A percentile compares a stretch with the other conserved stretches of the same genome.
phyloP scores from a whole-genome alignment of 306 rosid species.

The Castanopsis chinensis region DNA sequence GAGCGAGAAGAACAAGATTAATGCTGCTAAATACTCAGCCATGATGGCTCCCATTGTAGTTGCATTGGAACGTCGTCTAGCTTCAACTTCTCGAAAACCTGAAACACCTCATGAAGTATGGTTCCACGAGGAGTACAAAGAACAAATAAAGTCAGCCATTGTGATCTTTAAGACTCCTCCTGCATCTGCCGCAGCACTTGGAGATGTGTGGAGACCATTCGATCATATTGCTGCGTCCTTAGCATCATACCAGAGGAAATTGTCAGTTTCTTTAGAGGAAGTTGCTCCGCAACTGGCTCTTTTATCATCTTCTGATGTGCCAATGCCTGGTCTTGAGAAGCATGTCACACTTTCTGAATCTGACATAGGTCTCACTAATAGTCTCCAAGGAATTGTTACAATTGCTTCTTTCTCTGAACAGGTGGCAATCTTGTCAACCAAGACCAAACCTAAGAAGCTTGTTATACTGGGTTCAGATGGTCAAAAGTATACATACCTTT shows the following conservation, averaged over 20 bases:
- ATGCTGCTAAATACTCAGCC: slow-evolving; percentile 94
- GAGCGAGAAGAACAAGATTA: slow-evolving; percentile 88
- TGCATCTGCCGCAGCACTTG: slow-evolving; percentile 67
- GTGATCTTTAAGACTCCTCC: slow-evolving; percentile 77
- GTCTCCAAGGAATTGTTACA: slow-evolving; percentile 69
- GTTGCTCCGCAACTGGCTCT: slow-evolving; percentile 82
- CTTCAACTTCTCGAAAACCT: slow-evolving; percentile 92
- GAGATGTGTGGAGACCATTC: slow-evolving; percentile 89
- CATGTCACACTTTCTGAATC: slow-evolving; percentile 57
- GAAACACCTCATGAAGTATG: slow-evolving; percentile 96
- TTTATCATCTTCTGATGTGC: slow-evolving; percentile 86
- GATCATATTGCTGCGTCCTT: slow-evolving; percentile 89
- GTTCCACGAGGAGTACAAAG: slow-evolving; percentile 87
- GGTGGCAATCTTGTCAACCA: slow-evolving; percentile 81
- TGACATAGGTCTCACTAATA: slow-evolving; percentile 40
- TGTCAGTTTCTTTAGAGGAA: slow-evolving; percentile 72
- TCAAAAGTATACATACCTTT: slow-evolving; percentile 83
- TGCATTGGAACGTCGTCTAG: slow-evolving; percentile 92
- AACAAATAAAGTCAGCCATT: slow-evolving; percentile 71
- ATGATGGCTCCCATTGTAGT: slow-evolving; percentile 99
- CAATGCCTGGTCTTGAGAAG: slow-evolving; percentile 98
- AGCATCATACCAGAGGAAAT: slow-evolving; percentile 91
- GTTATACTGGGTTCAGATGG: slow-evolving; percentile 91
- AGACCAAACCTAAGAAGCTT: slow-evolving; percentile 93
- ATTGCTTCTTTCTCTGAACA: slow-evolving; percentile 81